phyloP scores from a whole-genome alignment of 202 grass and related monocot genomes.

The Cymbopogon flexuosus region DNA sequence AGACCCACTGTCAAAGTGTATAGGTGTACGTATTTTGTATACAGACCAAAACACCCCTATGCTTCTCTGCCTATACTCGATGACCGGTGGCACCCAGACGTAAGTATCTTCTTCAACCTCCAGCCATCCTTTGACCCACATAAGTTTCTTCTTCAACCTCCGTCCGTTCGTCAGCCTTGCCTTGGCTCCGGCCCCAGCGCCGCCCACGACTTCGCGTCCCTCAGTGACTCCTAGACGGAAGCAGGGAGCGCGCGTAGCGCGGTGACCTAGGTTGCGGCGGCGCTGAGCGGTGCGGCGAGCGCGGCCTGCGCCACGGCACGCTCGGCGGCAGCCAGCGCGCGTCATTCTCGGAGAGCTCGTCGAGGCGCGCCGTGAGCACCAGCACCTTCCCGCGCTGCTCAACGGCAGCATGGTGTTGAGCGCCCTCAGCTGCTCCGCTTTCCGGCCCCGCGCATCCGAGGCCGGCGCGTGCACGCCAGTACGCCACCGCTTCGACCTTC shows the following conservation, averaged over 20 bases:
- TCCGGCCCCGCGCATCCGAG: too few species aligned
- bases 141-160: slow-evolving; percentile 7
- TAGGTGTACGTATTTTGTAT: too few species aligned
- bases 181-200: slow-evolving; percentile 21
- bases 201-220: slow-evolving; percentile 19
- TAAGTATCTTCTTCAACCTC: too few species aligned
- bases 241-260: slow-evolving; percentile 32
- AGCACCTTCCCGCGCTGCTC: slow-evolving; percentile 63
- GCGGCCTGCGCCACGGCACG: not conserved
- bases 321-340: too few species aligned
- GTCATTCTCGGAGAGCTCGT: slow-evolving; percentile 44
- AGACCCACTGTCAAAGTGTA: too few species aligned
- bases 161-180: not conserved
- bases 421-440: slow-evolving; percentile 39
- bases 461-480: too few species aligned
- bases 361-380: slow-evolving; percentile 49
- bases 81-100: too few species aligned
- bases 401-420: slow-evolving; percentile 64
- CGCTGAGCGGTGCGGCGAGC: slow-evolving; percentile 34
- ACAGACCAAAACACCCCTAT: too few species aligned
- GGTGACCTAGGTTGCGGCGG: slow-evolving; percentile 35
- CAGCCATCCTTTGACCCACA: too few species aligned
- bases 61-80: too few species aligned
- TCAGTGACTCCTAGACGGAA: slow-evolving; percentile 22
- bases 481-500: too few species aligned